Percentiles rank a stretch among this genome's conserved stretches.
Conservation (phyloP, 176 grass and related monocot species). For the Triticum monococcum region DNA sequence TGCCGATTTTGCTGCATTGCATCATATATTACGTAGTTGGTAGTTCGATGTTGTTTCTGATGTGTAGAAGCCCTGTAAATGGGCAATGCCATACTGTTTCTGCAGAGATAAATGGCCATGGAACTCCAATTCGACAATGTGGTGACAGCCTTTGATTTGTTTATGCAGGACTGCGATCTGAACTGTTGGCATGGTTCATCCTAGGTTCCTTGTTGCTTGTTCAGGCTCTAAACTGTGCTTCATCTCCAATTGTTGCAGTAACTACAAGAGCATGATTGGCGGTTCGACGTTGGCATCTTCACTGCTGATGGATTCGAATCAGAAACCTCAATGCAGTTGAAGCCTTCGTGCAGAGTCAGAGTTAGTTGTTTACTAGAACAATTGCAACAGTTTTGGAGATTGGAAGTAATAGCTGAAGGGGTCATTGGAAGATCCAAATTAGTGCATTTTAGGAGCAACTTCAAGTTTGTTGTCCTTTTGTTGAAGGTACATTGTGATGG, state of each 20-base stretch:
- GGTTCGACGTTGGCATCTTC: conserved; percentile 3
- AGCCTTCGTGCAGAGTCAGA: not conserved
- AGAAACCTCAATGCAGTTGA: conserved; percentile 31
- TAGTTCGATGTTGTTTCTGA: not conserved
- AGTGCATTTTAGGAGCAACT: not conserved
- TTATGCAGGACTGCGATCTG: conserved; percentile 30
- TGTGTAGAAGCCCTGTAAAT: not conserved
- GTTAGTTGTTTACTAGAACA: conserved; percentile 10
- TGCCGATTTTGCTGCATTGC: conserved; percentile 33
- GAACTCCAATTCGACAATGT: not conserved
- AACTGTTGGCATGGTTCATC: conserved; percentile 36
- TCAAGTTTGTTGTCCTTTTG: not conserved
- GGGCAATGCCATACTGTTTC: not conserved
- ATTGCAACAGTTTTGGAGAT: not conserved
- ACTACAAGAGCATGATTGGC: conserved; percentile 34
- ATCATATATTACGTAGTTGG: not conserved
- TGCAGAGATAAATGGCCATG: not conserved
- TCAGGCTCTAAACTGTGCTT: conserved; percentile 47
- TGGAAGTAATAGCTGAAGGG: not conserved
- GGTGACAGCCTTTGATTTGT: conserved; percentile 3
- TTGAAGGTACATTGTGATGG: conserved; percentile 52
- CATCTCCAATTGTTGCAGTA: conserved; percentile 29
- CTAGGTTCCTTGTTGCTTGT: conserved; percentile 46
- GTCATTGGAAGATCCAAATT: not conserved
- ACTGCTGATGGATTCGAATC: conserved; percentile 13